Base-by-base conservation (phyloP, 352 stramenopile genomes). In the Pythium phragmiticola region DNA sequence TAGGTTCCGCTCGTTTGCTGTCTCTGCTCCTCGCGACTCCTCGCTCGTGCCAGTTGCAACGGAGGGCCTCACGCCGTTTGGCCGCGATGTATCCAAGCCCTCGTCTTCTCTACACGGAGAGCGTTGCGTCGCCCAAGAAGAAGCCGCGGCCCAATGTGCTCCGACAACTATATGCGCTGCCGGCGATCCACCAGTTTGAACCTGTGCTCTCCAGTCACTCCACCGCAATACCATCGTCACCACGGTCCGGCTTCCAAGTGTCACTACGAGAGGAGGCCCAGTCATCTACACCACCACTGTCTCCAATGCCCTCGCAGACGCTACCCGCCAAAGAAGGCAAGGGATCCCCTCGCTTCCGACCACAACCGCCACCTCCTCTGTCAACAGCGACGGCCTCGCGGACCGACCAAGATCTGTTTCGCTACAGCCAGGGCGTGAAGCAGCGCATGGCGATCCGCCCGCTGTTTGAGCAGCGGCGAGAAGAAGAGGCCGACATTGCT, bases 381-480 rank as follows among this genome's bases (percentile, higher is more conserved):
- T n/a, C 54, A 4, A 34, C 30, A 4, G 4, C 56, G 13, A 17
- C 68, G 0, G 70, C 74, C 2, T 74, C 80, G 0, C 65, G 78
- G 7, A 73, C 71, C 0, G 80, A 88, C 21, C 74, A 87, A 30
- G 74, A 87, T 48, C 79, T 91, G 19, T 89, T 82, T 42, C 64
- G 80, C 21, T 91, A 89, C 47, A 87, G 56, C 26, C 80, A 91
- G 39, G 55, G 59, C 23, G 68, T 68, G 0, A 75, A 75, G 55
- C 79, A 84, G 51, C 74, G 82, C 36, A 86, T 93, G 75, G 63
- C 74, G 19, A 89, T 93, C n/a, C 75, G 80, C 4, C 84, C 84
- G 9, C 50, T 93, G 39, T 90, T 92, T 28, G 77, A 89, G 66
- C 71, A 88, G 48, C 73, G 77, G 2, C 75, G 72, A 36, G 78